A percentile compares a stretch with the other conserved stretches of the same genome.
phyloP scores from a whole-genome alignment of 306 rosid species.

The Lathyrus oleraceus region DNA sequence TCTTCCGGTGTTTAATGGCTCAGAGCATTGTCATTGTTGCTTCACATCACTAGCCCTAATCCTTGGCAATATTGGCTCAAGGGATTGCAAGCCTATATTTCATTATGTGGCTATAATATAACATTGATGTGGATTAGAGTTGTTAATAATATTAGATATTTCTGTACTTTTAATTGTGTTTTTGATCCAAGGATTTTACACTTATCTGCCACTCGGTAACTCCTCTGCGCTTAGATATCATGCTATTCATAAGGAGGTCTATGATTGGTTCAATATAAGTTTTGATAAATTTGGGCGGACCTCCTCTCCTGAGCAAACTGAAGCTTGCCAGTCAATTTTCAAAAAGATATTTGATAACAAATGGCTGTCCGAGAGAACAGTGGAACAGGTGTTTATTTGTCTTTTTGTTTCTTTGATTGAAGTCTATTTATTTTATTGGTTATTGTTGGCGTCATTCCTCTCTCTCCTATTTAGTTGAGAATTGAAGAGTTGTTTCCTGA shows the following conservation, averaged over 20 bases:
- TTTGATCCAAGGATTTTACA: neutral
- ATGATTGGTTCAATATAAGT: constrained; percentile 81
- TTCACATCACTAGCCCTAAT: constrained; percentile 12
- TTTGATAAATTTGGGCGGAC: constrained; percentile 95
- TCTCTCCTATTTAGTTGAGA: constrained; percentile 5
- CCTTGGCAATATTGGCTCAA: neutral
- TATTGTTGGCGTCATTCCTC: neutral
- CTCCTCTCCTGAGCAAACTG: constrained; percentile 80
- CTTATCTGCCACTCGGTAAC: neutral
- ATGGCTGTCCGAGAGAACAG: constrained; percentile 79
- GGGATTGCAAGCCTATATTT: neutral
- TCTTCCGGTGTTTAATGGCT: constrained; percentile 11
- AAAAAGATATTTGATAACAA: constrained; percentile 60
- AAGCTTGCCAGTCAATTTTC: constrained; percentile 83
- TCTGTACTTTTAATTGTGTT: neutral
- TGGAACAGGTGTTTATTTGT: constrained; percentile 70
- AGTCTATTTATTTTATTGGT: constrained; percentile 8
- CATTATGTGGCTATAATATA: neutral
- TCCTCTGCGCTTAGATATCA: constrained; percentile 52
- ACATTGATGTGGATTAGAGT: neutral
- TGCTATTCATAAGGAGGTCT: constrained; percentile 81
- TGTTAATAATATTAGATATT: neutral
- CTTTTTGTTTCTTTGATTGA: neutral
- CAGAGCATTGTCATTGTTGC: neutral
- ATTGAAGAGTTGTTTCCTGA: neutral